Base-by-base conservation (phyloP, 75 land plant species). In the Ceratopteris richardii region DNA sequence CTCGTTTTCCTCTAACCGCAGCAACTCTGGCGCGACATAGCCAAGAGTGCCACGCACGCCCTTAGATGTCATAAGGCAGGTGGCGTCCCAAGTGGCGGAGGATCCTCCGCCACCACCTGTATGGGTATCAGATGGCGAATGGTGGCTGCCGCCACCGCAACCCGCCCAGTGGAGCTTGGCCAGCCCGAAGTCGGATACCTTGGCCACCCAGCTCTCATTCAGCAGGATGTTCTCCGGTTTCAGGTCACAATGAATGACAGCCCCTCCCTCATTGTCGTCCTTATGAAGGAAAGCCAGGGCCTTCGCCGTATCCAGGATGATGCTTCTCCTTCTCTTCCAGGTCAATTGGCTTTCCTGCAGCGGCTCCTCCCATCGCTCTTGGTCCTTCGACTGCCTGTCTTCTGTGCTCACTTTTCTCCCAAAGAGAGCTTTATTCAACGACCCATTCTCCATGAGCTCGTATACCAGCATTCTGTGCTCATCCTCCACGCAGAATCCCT, bases 221-320 rank as follows among this genome's bases (percentile, higher is more conserved):
- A 72, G 47, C 48, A 72, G 44, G 24, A 72, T 72, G 22, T 72
- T 72, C 58, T 72, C 75, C 21, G 75, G 75, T 70, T 72, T 72
- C 64, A 72, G 60, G 31, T 72, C 75, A 44, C 75, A 72, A 25
- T 72, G 75, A 0, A 72, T 61, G 0, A 72, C 53, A 2, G 22
- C 50, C 14, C 54, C 5, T 3, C 14, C 25, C 54, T 26, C 27
- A 2, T 26, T 28, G 5, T 14, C 28, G 14, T 23, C 54, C 2
- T 52, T 28, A 26, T 52, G 54, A 23, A 52, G 54, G 27, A 52
- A 52, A 23, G 54, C 54, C 24, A 52, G 28, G 12, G 54, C 54
- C 14, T 14, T 13, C 14, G 54, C 54, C 2, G 54, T 52, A 14
- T 52, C 54, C 2, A 52, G 22, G 28, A 28, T 28, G 2, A 52